phyloP scores from a whole-genome alignment of 1,284 basidiomycete species.

The Boletus semigastroideus region DNA sequence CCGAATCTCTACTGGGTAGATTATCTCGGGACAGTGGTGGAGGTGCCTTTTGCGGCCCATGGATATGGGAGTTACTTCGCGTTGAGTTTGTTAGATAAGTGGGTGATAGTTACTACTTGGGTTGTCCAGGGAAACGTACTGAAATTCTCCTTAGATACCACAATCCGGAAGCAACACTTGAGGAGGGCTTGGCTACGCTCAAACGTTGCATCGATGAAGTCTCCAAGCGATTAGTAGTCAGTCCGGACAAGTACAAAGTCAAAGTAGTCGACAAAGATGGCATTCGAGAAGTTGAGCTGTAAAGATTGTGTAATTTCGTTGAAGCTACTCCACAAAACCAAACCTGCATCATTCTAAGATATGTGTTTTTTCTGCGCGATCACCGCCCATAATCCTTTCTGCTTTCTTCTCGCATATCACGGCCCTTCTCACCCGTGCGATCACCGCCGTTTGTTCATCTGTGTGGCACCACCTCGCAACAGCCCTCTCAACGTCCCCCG shows the following conservation, averaged over 20 bases:
- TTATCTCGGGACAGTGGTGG: slow-evolving; percentile 87
- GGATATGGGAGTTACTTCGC: slow-evolving; percentile 95
- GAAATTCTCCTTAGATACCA: slow-evolving; percentile 60
- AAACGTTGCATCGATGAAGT: slow-evolving; percentile 89
- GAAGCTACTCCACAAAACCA: neutral
- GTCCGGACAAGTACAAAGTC: slow-evolving; percentile 82
- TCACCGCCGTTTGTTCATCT: slow-evolving; percentile 14
- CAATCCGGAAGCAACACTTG: slow-evolving; percentile 76
- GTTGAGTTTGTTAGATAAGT: slow-evolving; percentile 90
- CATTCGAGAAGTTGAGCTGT: slow-evolving; percentile 74
- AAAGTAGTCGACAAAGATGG: slow-evolving; percentile 93
- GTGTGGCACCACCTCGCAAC: slow-evolving; percentile 1
- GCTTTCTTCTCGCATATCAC: slow-evolving; percentile 51
- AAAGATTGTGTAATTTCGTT: slow-evolving; percentile 13
- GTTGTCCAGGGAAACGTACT: neutral
- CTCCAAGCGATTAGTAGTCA: slow-evolving; percentile 81
- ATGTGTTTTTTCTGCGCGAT: slow-evolving; percentile 41
- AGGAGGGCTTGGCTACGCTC: slow-evolving; percentile 84
- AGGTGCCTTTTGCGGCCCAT: slow-evolving; percentile 93
- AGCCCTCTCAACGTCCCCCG: slow-evolving; percentile 43
- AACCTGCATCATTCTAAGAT: slow-evolving; percentile 22
- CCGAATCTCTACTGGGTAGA: slow-evolving; percentile 96
- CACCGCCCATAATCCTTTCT: slow-evolving; percentile 56
- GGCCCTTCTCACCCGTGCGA: slow-evolving; percentile 38
- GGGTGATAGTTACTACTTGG: slow-evolving; percentile 22